phyloP scores from a whole-genome alignment of 352 stramenopile species.

The Phytophthora pini region DNA sequence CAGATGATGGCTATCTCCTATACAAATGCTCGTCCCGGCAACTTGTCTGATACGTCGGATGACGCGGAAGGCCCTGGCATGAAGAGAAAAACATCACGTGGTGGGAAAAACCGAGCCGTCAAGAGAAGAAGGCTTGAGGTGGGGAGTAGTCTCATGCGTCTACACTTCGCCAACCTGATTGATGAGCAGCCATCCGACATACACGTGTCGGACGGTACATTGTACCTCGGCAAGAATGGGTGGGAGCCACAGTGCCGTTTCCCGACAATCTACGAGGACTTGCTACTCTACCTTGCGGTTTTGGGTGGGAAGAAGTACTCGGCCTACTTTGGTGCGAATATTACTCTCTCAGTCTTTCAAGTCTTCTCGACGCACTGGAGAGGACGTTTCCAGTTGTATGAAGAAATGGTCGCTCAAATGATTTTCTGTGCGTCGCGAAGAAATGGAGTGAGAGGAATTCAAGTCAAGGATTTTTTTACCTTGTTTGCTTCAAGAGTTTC shows the following conservation, averaged over 20 bases:
- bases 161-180: background rate
- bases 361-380: background rate
- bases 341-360: background rate
- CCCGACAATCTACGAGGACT: background rate
- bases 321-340: conserved; percentile 5
- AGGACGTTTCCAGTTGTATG: background rate
- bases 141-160: no score
- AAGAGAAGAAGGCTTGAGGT: no score
- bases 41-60: no score
- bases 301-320: conserved; percentile 19
- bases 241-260: no score
- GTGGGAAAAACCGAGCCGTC: no score
- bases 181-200: background rate
- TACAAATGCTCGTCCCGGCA: background rate
- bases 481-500: background rate
- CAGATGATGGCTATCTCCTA: conserved; percentile 9
- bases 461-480: background rate
- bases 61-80: no score
- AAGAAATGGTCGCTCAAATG: conserved; percentile 9
- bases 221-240: no score
- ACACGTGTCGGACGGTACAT: no score
- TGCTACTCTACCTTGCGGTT: conserved; percentile 17
- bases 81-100: no score
- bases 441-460: conserved; percentile 8
- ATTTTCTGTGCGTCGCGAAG: conserved; percentile 4